Evolutionary conservation across 1,284 basidiomycete genomes (phyloP).

Genomic region (Mycosarcoma maydis): DNA sequence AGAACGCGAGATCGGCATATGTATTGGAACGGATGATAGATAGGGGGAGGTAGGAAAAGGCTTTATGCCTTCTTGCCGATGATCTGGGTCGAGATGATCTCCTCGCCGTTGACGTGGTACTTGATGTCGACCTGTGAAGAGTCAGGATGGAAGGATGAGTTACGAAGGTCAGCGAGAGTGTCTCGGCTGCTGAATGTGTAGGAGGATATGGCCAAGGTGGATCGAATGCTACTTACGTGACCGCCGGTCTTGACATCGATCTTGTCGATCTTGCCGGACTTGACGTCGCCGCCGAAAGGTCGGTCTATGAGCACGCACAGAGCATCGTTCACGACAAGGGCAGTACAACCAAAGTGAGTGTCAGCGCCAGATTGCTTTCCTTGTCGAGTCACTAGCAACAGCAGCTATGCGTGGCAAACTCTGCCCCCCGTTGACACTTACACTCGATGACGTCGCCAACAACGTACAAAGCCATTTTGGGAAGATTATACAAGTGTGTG

Average conservation of each 20-base stretch:
- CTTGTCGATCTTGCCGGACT: conserved; percentile 62
- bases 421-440: conserved; percentile 7
- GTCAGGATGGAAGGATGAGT: too few relatives aligned
- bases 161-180: background rate
- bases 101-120: conserved; percentile 61
- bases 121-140: conserved; percentile 54
- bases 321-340: background rate
- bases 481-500: background rate
- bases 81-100: conserved; percentile 59
- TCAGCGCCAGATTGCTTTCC: too few relatives aligned
- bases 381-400: too few relatives aligned
- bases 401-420: too few relatives aligned
- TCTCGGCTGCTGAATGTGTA: too few relatives aligned
- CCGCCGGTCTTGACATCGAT: conserved; percentile 61
- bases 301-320: conserved; percentile 42
- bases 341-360: background rate
- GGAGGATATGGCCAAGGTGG: too few relatives aligned
- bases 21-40: conserved; percentile 12
- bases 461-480: conserved; percentile 54
- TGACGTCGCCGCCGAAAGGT: conserved; percentile 59
- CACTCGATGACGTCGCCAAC: conserved; percentile 59
- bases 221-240: conserved; percentile 54
- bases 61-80: conserved; percentile 53
- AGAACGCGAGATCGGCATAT: background rate
- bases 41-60: background rate